Evolutionary conservation across 2,329 filamentous ascomycete species (phyloP).

Genomic region (Zasmidium cellare): DNA sequence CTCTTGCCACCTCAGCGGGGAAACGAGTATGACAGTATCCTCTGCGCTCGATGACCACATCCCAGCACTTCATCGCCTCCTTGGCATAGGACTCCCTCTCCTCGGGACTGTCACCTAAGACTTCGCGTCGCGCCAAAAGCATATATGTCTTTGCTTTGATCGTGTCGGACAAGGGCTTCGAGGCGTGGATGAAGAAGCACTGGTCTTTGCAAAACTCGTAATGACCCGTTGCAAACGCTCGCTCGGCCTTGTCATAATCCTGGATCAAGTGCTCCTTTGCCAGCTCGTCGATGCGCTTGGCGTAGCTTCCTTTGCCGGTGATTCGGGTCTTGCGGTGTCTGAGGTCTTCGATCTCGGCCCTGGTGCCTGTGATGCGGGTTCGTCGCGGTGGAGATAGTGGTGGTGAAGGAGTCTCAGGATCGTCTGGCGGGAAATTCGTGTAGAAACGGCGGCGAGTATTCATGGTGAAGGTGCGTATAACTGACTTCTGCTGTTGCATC

Average conservation of each 20-base stretch:
- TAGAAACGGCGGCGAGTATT: too few species aligned
- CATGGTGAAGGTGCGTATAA: too few species aligned
- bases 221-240: not conserved
- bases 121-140: constrained; percentile 5
- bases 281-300: not conserved
- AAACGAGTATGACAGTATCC: constrained; percentile 6
- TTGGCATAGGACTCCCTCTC: not conserved
- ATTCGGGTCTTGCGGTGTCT: not conserved
- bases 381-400: not conserved
- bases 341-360: not conserved
- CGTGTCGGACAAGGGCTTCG: not conserved
- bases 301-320: not conserved
- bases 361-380: not conserved
- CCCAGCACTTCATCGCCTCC: constrained; percentile 4
- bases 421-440: too few species aligned
- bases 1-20: not conserved
- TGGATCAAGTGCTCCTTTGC: not conserved
- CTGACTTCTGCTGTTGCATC: too few species aligned
- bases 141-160: constrained; percentile 8
- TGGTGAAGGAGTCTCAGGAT: too few species aligned
- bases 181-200: not conserved
- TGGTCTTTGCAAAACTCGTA: not conserved
- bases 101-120: not conserved
- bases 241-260: not conserved
- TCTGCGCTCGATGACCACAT: not conserved